Conservation (phyloP, 2,329 filamentous ascomycete genomes). For the Westerdykella sp. region DNA sequence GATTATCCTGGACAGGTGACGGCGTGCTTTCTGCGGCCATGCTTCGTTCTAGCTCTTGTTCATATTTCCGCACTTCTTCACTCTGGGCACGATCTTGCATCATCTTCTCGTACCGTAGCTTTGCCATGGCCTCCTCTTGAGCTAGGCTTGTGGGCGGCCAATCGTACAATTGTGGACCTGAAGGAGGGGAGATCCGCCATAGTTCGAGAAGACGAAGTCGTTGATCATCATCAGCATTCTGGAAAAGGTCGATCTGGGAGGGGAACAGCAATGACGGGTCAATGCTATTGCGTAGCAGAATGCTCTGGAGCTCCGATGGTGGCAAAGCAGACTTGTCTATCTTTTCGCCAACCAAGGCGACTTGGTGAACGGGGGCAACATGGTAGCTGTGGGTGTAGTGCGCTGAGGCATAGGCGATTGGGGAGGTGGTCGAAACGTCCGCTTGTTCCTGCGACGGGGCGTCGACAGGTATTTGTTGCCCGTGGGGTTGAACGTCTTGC, state of each 20-base stretch:
- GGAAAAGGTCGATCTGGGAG: slow-evolving; percentile 73
- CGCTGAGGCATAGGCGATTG: slow-evolving; percentile 68
- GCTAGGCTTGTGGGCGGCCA: slow-evolving; percentile 53
- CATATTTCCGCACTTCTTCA: slow-evolving; percentile 23
- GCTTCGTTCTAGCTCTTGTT: slow-evolving; percentile 25
- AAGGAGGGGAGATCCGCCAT: slow-evolving; percentile 73
- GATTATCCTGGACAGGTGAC: slow-evolving; percentile 8
- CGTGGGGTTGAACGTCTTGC: slow-evolving; percentile 15
- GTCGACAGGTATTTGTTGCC: slow-evolving; percentile 11
- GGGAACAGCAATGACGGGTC: slow-evolving; percentile 63
- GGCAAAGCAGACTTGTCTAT: slow-evolving; percentile 24
- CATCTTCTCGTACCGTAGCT: slow-evolving; percentile 54
- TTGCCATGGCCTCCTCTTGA: slow-evolving; percentile 51
- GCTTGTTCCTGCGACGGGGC: slow-evolving; percentile 24
- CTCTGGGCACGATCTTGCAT: slow-evolving; percentile 22
- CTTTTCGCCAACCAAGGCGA: slow-evolving; percentile 12
- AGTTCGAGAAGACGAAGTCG: slow-evolving; percentile 71
- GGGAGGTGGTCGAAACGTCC: slow-evolving; percentile 14
- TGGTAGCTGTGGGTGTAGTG: slow-evolving; percentile 82
- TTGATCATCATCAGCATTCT: slow-evolving; percentile 65
- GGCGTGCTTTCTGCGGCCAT: slow-evolving; percentile 17
- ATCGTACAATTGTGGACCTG: slow-evolving; percentile 37
- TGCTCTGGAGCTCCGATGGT: slow-evolving; percentile 45
- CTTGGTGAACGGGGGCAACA: slow-evolving; percentile 34
- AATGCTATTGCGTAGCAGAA: slow-evolving; percentile 62